Evolutionary conservation across 2,329 filamentous ascomycete genomes (phyloP).

Genomic region (Cladosporium sp.): DNA sequence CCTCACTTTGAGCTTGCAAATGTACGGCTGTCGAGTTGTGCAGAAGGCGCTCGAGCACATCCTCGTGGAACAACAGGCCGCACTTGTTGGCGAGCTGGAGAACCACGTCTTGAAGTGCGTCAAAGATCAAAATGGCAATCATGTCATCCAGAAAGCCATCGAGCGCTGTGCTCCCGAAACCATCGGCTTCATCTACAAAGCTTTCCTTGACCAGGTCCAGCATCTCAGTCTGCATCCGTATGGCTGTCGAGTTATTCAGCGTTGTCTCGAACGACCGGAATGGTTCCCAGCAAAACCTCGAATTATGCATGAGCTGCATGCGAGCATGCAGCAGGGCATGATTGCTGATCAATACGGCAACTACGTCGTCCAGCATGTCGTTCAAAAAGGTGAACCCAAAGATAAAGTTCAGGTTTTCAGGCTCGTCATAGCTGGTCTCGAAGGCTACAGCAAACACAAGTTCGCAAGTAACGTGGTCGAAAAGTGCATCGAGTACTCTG

Average conservation of each 20-base stretch:
- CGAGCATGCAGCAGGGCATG: conserved; percentile 64
- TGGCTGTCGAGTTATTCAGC: conserved; percentile 89
- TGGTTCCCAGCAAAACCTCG: conserved; percentile 64
- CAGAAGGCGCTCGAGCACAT: conserved; percentile 94
- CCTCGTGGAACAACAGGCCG: conserved; percentile 85
- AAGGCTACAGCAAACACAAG: conserved; percentile 87
- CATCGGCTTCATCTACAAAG: conserved; percentile 81
- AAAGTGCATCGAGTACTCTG: conserved; percentile 77
- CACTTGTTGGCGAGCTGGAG: conserved; percentile 80
- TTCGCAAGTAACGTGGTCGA: conserved; percentile 97
- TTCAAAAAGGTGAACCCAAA: conserved; percentile 71
- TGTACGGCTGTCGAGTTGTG: conserved; percentile 93
- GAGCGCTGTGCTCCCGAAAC: conserved; percentile 74
- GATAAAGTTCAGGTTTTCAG: conserved; percentile 73
- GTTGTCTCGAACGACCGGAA: conserved; percentile 81
- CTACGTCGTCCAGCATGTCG: conserved; percentile 92
- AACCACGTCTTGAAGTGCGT: conserved; percentile 74
- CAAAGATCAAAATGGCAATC: conserved; percentile 88
- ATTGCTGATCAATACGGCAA: conserved; percentile 91
- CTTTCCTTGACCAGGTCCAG: conserved; percentile 73
- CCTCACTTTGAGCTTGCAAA: conserved; percentile 74
- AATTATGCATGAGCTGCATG: conserved; percentile 78
- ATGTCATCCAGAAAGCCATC: conserved; percentile 93
- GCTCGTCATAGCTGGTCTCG: conserved; percentile 69
- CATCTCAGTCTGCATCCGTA: conserved; percentile 76